Conservation (phyloP, 116 monocot genomes). For the Trichopus zeylanicus region DNA sequence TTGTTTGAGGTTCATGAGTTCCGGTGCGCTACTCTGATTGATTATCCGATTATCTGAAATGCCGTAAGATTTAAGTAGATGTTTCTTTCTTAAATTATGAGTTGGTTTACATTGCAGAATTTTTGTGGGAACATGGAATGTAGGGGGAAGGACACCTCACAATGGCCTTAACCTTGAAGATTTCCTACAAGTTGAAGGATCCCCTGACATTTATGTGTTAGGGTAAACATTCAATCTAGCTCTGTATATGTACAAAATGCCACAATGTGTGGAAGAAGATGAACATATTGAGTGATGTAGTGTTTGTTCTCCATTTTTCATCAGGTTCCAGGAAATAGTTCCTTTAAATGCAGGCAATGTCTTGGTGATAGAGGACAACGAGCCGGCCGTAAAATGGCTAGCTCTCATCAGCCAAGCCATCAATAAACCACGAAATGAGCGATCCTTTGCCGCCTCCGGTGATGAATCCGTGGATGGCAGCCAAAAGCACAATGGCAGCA, state of each 20-base stretch:
- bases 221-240: slow-evolving; percentile 33
- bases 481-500: slow-evolving; percentile 7
- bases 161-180: slow-evolving; percentile 61
- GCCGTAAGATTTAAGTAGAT: too few relatives aligned
- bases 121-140: slow-evolving; percentile 94
- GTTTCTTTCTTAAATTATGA: background rate
- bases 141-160: slow-evolving; percentile 74
- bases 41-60: too few relatives aligned
- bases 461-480: slow-evolving; percentile 19
- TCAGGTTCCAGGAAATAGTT: slow-evolving; percentile 98
- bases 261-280: background rate
- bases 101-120: slow-evolving; percentile 35
- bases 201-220: slow-evolving; percentile 78
- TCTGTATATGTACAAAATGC: background rate
- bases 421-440: slow-evolving; percentile 41
- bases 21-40: too few relatives aligned
- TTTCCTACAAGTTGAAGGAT: slow-evolving; percentile 73
- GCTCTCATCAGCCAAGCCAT: slow-evolving; percentile 65
- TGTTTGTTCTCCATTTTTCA: slow-evolving; percentile 4
- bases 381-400: slow-evolving; percentile 83
- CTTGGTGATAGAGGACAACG: slow-evolving; percentile 74
- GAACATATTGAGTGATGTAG: background rate
- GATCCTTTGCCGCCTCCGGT: background rate
- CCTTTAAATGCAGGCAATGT: slow-evolving; percentile 95
- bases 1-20: slow-evolving; percentile 33